Percentiles rank a stretch among this genome's conserved stretches.
Conservation (phyloP, 2,329 filamentous ascomycete species). For the Dothistroma pini region DNA sequence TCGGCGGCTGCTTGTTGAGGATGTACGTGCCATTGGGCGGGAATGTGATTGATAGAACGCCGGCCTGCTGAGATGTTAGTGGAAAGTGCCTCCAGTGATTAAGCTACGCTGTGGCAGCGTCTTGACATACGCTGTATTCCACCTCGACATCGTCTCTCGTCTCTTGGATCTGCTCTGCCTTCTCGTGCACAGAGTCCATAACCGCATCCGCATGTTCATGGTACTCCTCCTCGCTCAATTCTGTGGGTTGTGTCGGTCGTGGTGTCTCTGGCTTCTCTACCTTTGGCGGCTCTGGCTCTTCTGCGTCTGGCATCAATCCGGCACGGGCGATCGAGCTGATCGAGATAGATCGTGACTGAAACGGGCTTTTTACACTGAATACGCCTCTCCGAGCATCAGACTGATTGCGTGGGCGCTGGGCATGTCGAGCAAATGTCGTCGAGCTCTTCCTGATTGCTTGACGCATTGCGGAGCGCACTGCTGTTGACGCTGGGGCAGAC, state of each 20-base stretch:
- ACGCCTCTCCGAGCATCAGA: background rate
- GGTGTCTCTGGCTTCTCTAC: conserved; percentile 35
- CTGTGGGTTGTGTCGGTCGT: conserved; percentile 50
- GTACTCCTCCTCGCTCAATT: conserved; percentile 68
- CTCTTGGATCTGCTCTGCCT: conserved; percentile 73
- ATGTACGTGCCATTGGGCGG: conserved; percentile 76
- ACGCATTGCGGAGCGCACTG: background rate
- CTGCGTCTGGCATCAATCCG: conserved; percentile 43
- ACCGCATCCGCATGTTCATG: conserved; percentile 74
- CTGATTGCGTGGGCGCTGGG: background rate
- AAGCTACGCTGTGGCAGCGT: background rate
- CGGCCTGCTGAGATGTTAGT: conserved; percentile 56
- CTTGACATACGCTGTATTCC: conserved; percentile 73
- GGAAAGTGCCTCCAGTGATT: conserved; percentile 1
- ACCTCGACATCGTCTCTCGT: conserved; percentile 72
- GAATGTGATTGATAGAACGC: conserved; percentile 74
- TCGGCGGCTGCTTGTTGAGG: conserved; percentile 97
- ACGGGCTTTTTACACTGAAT: background rate
- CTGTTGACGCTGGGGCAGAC: background rate
- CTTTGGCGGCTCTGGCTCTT: conserved; percentile 40
- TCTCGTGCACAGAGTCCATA: conserved; percentile 57
- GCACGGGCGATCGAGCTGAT: conserved; percentile 14
- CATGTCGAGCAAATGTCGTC: background rate
- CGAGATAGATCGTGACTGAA: conserved; percentile 24
- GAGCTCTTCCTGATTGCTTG: background rate